Evolutionary conservation across 768 basidiomycete genomes (phyloP).

Genomic region (Naganishia kalamii): DNA sequence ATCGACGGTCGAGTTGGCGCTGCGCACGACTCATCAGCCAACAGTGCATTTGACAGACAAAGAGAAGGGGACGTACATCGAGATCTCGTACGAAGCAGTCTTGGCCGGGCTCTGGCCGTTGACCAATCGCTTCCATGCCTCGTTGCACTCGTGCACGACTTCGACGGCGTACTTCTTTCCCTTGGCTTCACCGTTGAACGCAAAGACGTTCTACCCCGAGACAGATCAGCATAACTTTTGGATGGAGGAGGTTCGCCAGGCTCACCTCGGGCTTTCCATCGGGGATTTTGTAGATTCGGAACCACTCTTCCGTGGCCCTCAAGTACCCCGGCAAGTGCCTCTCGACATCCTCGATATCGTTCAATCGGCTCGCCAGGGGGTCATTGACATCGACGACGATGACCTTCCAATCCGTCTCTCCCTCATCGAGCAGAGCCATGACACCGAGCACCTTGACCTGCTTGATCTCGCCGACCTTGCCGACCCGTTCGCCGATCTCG

Average conservation of each 20-base stretch:
- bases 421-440: constrained; percentile 98
- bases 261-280: constrained; percentile 46
- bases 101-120: constrained; percentile 68
- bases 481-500: constrained; percentile 98
- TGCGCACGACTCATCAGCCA: constrained; percentile 42
- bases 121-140: constrained; percentile 93
- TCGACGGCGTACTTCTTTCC: constrained; percentile 99
- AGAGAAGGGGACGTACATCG: constrained; percentile 61
- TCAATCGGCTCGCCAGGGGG: constrained; percentile 90
- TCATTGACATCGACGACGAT: constrained; percentile 94
- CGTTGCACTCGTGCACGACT: constrained; percentile 97
- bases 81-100: constrained; percentile 65
- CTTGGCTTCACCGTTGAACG: constrained; percentile 99
- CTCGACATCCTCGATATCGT: constrained; percentile 99
- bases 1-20: constrained; percentile 70
- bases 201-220: constrained; percentile 68
- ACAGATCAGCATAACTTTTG: background rate
- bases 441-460: constrained; percentile 99
- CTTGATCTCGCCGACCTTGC: constrained; percentile 93
- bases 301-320: constrained; percentile 92
- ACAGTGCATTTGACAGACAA: constrained; percentile 20
- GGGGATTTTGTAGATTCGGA: constrained; percentile 56
- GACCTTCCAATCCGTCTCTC: constrained; percentile 99
- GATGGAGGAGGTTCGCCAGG: constrained; percentile 26
- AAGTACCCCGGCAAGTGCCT: constrained; percentile 93